Evolutionary conservation across 495 filamentous ascomycete genomes (phyloP).

Genomic region (Penicillium maclennaniae): DNA sequence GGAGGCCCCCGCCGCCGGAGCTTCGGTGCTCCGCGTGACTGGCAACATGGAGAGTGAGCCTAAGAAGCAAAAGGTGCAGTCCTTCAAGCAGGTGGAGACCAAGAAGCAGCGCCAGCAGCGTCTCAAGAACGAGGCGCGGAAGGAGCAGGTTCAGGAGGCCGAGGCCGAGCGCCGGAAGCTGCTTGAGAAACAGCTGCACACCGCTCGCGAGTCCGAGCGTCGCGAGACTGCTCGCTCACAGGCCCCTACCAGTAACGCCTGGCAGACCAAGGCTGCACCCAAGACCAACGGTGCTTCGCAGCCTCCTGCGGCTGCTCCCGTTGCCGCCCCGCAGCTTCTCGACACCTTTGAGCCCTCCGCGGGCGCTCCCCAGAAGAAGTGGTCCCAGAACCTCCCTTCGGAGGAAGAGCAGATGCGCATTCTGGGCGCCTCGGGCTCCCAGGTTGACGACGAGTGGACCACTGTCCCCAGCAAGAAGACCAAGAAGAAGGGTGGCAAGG

Average conservation of each 20-base stretch:
- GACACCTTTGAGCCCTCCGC: conserved; percentile 68
- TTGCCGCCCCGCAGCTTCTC: conserved; percentile 48
- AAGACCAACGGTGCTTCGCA: conserved; percentile 29
- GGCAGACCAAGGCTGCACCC: conserved; percentile 46
- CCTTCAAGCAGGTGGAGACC: conserved; percentile 58
- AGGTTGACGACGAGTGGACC: conserved; percentile 63
- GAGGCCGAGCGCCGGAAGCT: conserved; percentile 68
- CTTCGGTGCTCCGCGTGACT: conserved; percentile 74
- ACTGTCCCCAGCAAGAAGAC: conserved; percentile 69
- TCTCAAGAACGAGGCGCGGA: conserved; percentile 72
- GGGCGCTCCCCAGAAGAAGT: conserved; percentile 33
- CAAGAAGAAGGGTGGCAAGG: conserved; percentile 49
- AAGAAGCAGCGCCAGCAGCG: conserved; percentile 92
- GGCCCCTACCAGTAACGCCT: conserved; percentile 57
- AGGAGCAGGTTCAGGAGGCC: conserved; percentile 64
- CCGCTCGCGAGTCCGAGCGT: conserved; percentile 75
- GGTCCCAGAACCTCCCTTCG: conserved; percentile 60
- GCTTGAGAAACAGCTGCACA: conserved; percentile 75
- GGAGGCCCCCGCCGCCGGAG: conserved; percentile 61
- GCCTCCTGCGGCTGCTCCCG: conserved; percentile 25
- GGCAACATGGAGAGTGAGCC: conserved; percentile 56
- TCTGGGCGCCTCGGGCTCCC: conserved; percentile 46
- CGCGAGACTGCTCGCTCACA: conserved; percentile 67
- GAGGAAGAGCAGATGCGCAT: conserved; percentile 84
- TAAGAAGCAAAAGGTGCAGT: conserved; percentile 61